Base-by-base conservation (phyloP, 805 yeast genomes). In the Candida golubevii region DNA sequence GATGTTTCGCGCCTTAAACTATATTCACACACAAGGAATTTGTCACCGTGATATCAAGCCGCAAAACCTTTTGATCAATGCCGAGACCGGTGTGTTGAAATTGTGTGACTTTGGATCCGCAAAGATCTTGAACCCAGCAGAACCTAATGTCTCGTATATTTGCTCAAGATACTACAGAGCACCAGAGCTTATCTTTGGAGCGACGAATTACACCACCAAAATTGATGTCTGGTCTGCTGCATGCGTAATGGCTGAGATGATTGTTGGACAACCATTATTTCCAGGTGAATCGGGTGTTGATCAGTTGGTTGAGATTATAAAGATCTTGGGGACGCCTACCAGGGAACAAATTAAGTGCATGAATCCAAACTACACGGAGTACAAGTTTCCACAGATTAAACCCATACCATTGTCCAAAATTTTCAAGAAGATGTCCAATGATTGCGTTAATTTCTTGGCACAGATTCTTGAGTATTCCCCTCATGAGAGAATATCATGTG, bases 221-320 rank as follows among this genome's bases (percentile, higher is more conserved):
- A 93, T 93, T 53, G 99, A 93, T 63, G 80, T 93, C 38, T 93
- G 99, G 99, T 87, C 96, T 11, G 88, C 95, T 11, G 97, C 96
- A 15, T 93, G 99, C 71, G 99, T 93, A 18, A 89, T 93, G 88
- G 98, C 98, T 5, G 99, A 93, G 68, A 72, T 93, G 58, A 80
- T 90, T 51, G 75, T 93, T 45, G 98, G 99, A 13, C 97, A 89
- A 63, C 99, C 99, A 11, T 72, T 93, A 53, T 93, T 93, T 69
- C 99, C 99, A 10, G 99, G 99, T 36, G 98, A 93, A 63, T 83
- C 90, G 48, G 98, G 99, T 33, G 91, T 93, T 47, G 99, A 93
- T 64, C 99, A 93, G 66, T 77, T 91, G 57, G 98, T 91, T 14
- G 99, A 91, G 66, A 91, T 91, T 56, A 91, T 91, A 63, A 93